These are phyloP conservation scores for Vanrija humicola DNA, from an alignment of 1,284 basidiomycete species.

Conservation along the genomic window DNA sequence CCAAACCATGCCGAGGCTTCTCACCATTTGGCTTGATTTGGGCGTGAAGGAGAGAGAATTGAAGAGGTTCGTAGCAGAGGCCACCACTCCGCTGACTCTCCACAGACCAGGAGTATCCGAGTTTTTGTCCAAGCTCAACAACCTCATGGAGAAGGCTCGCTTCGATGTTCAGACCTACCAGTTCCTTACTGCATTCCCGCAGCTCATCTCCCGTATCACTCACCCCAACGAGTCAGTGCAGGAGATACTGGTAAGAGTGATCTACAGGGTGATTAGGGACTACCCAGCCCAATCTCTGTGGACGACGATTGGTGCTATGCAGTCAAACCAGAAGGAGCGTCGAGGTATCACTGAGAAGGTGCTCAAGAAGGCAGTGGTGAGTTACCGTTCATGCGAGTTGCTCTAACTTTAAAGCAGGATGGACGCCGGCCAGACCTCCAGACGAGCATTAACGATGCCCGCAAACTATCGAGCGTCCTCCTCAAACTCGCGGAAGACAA, in stretches of 20 bases:
- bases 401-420: background rate
- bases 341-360: slow-evolving; percentile 44
- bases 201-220: slow-evolving; percentile 91
- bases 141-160: slow-evolving; percentile 59
- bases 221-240: slow-evolving; percentile 71
- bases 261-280: slow-evolving; percentile 67
- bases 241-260: slow-evolving; percentile 63
- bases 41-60: slow-evolving; percentile 59
- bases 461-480: slow-evolving; percentile 29
- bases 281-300: slow-evolving; percentile 92
- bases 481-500: slow-evolving; percentile 42
- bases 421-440: slow-evolving; percentile 1
- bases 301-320: slow-evolving; percentile 84
- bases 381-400: background rate
- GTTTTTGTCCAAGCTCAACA: slow-evolving; percentile 48
- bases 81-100: background rate
- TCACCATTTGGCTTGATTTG: slow-evolving; percentile 93
- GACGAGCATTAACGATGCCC: slow-evolving; percentile 50
- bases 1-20: slow-evolving; percentile 87
- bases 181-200: slow-evolving; percentile 97
- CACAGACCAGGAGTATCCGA: no score
- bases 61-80: slow-evolving; percentile 22
- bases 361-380: slow-evolving; percentile 39
- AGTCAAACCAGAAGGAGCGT: slow-evolving; percentile 71
- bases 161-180: slow-evolving; percentile 63